Evolutionary conservation across 768 basidiomycete species (phyloP).

Genomic region (Russula vinacea): DNA sequence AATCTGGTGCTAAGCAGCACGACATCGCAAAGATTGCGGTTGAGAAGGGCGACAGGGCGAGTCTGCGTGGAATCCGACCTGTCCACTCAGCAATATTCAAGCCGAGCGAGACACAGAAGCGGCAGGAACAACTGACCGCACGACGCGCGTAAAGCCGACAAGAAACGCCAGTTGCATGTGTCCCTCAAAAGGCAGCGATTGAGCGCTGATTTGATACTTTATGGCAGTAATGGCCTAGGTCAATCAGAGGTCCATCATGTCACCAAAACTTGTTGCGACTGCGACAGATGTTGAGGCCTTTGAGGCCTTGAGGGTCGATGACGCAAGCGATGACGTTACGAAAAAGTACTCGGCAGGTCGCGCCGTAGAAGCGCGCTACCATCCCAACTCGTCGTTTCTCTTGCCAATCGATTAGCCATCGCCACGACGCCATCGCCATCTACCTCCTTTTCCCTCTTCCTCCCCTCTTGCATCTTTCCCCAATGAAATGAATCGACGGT

Average conservation of each 20-base stretch:
- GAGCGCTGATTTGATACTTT: background rate
- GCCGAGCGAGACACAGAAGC: background rate
- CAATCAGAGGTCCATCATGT: background rate
- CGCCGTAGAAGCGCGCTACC: too few relatives aligned
- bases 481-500: background rate
- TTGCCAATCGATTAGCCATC: background rate
- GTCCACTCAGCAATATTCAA: background rate
- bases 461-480: background rate
- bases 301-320: background rate
- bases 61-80: background rate
- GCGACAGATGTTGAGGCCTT: background rate
- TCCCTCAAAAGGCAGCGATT: background rate
- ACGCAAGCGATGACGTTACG: too few relatives aligned
- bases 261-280: background rate
- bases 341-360: too few relatives aligned
- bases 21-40: background rate
- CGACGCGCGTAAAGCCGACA: background rate
- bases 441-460: background rate
- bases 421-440: background rate
- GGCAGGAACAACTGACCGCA: background rate
- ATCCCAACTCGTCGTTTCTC: too few relatives aligned
- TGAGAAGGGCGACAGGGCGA: background rate
- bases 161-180: background rate
- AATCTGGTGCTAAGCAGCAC: background rate
- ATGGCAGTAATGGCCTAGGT: background rate